Percentiles rank a stretch among this genome's conserved stretches.
Evolutionary conservation across 352 stramenopile genomes (phyloP).

Genomic region (Globisporangium carolinianum): DNA sequence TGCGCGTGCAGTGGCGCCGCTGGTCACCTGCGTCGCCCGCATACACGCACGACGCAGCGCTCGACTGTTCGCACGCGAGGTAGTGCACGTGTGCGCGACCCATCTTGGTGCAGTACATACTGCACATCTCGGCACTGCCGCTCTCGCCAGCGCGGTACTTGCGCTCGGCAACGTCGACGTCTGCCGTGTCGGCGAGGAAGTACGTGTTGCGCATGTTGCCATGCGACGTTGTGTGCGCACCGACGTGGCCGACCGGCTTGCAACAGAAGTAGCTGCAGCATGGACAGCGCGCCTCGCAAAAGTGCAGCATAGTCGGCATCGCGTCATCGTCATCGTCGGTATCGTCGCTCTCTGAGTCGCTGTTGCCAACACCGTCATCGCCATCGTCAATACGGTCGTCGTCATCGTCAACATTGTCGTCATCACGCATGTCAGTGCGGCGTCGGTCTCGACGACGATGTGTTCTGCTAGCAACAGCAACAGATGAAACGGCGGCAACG

Average conservation of each 20-base stretch:
- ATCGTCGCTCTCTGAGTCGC: neutral
- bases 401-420: constrained; percentile 6
- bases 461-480: neutral
- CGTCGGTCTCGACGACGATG: no score
- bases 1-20: constrained; percentile 56
- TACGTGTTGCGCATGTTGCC: constrained; percentile 80
- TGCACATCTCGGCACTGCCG: constrained; percentile 76
- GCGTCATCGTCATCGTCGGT: constrained; percentile 4
- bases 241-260: constrained; percentile 46
- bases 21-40: constrained; percentile 34
- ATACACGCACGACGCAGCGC: constrained; percentile 37
- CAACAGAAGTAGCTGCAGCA: constrained; percentile 77
- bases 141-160: constrained; percentile 64
- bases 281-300: constrained; percentile 60
- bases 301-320: constrained; percentile 31
- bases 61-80: constrained; percentile 46
- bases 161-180: constrained; percentile 65
- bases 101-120: constrained; percentile 77
- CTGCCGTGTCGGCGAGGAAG: constrained; percentile 45
- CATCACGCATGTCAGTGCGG: no score
- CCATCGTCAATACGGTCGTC: constrained; percentile 8
- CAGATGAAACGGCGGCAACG: constrained; percentile 2
- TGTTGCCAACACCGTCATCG: neutral
- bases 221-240: constrained; percentile 53
- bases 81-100: constrained; percentile 73